Conservation (phyloP, 257 asterid species). For the Pogostemon cablin region DNA sequence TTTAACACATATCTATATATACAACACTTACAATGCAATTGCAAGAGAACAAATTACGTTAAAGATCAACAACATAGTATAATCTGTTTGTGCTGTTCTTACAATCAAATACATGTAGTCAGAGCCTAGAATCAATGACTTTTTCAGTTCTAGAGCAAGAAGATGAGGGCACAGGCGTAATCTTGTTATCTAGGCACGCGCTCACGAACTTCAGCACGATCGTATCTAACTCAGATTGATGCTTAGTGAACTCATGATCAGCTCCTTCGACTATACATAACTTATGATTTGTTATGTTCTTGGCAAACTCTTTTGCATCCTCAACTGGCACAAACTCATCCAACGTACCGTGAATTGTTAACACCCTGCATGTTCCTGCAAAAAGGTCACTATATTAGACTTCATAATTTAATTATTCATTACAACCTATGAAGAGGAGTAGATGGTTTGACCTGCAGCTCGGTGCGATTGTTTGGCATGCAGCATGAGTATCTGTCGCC, state of each 20-base stretch:
- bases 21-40: neutral
- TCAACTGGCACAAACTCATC: conserved; percentile 80
- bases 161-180: neutral
- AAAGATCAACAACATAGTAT: too few species aligned
- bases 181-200: conserved; percentile 20
- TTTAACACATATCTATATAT: neutral
- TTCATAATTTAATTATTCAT: neutral
- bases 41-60: too few species aligned
- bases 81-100: neutral
- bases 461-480: conserved; percentile 56
- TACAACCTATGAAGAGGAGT: neutral
- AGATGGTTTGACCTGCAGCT: conserved; percentile 60
- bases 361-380: conserved; percentile 53
- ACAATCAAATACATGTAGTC: conserved; percentile 1
- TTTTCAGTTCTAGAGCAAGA: conserved; percentile 30
- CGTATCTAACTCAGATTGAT: conserved; percentile 55
- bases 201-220: conserved; percentile 60
- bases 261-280: conserved; percentile 73
- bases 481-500: conserved; percentile 60
- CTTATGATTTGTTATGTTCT: conserved; percentile 51
- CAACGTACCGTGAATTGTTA: conserved; percentile 68
- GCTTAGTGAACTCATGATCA: conserved; percentile 76
- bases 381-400: neutral
- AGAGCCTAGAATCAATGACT: conserved; percentile 47
- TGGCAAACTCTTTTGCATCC: conserved; percentile 65